These are phyloP conservation scores for Parachaetomium inaequale DNA, from an alignment of 495 filamentous ascomycete genomes.

Conservation along the genomic window DNA sequence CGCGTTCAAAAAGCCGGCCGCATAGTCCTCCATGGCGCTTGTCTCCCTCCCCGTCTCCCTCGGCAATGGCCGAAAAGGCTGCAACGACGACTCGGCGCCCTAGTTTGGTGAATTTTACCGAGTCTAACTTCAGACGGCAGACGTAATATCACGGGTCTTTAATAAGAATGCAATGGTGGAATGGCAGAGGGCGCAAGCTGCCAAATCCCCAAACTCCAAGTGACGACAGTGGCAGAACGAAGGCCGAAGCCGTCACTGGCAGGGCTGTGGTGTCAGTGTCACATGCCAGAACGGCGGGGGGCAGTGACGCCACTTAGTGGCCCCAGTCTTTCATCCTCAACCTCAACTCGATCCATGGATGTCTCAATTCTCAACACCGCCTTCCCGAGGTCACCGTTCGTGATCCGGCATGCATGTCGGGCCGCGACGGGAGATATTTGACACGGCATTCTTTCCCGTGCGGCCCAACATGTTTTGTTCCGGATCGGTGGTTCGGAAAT, in stretches of 20 bases:
- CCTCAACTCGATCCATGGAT: background rate
- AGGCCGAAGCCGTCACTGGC: background rate
- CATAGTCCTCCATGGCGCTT: constrained; percentile 39
- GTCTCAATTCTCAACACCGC: background rate
- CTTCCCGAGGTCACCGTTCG: background rate
- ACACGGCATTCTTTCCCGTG: background rate
- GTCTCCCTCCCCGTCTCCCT: background rate
- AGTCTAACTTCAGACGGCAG: background rate
- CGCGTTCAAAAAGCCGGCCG: constrained; percentile 33
- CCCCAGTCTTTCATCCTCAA: background rate
- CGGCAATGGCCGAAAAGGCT: background rate
- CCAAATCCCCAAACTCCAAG: too few relatives aligned
- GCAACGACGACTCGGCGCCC: too few relatives aligned
- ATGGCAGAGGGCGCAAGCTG: too few relatives aligned
- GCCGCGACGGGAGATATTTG: background rate
- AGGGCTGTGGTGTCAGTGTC: background rate
- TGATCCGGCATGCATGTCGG: background rate
- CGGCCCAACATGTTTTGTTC: too few relatives aligned
- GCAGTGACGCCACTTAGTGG: background rate
- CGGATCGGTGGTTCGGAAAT: too few relatives aligned
- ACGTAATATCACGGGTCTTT: background rate
- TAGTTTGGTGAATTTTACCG: background rate
- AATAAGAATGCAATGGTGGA: background rate
- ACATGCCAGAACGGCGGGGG: constrained; percentile 1
- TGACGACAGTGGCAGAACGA: background rate